These are phyloP conservation scores for Omphalotus guepiniiformis DNA, from an alignment of 768 basidiomycete species.

Conservation along the genomic window DNA sequence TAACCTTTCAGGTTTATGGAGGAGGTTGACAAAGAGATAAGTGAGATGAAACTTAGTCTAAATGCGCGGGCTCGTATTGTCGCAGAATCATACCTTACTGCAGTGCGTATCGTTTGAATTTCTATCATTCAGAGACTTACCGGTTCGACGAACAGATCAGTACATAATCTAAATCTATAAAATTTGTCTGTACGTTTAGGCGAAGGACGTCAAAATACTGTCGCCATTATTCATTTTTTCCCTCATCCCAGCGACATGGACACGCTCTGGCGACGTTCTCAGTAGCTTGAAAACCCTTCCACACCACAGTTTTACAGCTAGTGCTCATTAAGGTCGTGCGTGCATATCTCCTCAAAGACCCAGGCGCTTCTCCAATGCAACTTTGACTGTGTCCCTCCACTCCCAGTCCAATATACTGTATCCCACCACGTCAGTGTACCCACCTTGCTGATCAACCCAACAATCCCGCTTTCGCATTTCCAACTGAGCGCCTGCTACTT, in stretches of 20 bases:
- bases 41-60: constrained; percentile 96
- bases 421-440: neutral
- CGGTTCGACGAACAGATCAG: constrained; percentile 1
- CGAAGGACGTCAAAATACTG: neutral
- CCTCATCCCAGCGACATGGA: neutral
- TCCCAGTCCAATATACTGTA: neutral
- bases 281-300: too few relatives aligned
- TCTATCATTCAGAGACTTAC: neutral
- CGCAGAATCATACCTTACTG: constrained; percentile 91
- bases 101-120: constrained; percentile 48
- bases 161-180: neutral
- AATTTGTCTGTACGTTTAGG: neutral
- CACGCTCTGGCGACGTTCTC: too few relatives aligned
- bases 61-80: constrained; percentile 97
- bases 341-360: constrained; percentile 38
- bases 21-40: constrained; percentile 98
- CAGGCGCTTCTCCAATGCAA: neutral
- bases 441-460: neutral
- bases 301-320: too few relatives aligned
- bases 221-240: neutral
- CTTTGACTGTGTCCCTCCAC: neutral
- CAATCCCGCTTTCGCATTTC: neutral
- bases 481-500: neutral
- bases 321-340: too few relatives aligned
- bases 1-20: constrained; percentile 79